Percentiles rank a stretch among this genome's conserved stretches.
phyloP scores from a whole-genome alignment of 805 yeast species.

The Candida ficus region DNA sequence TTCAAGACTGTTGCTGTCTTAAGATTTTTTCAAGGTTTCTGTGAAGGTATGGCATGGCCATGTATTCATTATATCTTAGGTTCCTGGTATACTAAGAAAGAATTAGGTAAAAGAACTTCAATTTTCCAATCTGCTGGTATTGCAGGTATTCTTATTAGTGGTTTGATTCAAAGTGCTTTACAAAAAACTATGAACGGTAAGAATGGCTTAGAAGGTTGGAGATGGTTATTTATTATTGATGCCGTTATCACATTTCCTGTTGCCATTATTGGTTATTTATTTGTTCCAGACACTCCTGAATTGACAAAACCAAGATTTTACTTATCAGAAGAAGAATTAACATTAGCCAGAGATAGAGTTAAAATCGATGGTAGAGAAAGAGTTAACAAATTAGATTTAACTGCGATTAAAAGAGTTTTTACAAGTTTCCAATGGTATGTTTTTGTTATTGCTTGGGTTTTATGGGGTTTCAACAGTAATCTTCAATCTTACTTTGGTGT shows the following conservation, averaged over 20 bases:
- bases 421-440: conserved; percentile 18
- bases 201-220: conserved; percentile 9
- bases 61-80: conserved; percentile 54
- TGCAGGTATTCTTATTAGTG: conserved; percentile 30
- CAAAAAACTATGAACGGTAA: conserved; percentile 7
- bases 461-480: conserved; percentile 12
- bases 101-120: conserved; percentile 58
- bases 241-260: conserved; percentile 10
- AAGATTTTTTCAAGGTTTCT: conserved; percentile 56
- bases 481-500: conserved; percentile 13
- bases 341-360: conserved; percentile 9
- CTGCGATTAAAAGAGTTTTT: conserved; percentile 16
- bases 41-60: conserved; percentile 60
- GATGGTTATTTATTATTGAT: conserved; percentile 13
- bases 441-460: conserved; percentile 14
- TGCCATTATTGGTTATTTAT: conserved; percentile 24
- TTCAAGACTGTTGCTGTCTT: conserved; percentile 36
- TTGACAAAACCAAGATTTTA: conserved; percentile 14
- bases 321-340: conserved; percentile 14
- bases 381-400: conserved; percentile 12
- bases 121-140: conserved; percentile 27
- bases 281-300: conserved; percentile 38
- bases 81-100: conserved; percentile 48
- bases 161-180: conserved; percentile 21
- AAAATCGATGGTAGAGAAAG: conserved; percentile 15